Percentiles rank a stretch among this genome's conserved stretches.
These are phyloP conservation scores for Pichia californica DNA, from an alignment of 805 yeast species.

Conservation along the genomic window DNA sequence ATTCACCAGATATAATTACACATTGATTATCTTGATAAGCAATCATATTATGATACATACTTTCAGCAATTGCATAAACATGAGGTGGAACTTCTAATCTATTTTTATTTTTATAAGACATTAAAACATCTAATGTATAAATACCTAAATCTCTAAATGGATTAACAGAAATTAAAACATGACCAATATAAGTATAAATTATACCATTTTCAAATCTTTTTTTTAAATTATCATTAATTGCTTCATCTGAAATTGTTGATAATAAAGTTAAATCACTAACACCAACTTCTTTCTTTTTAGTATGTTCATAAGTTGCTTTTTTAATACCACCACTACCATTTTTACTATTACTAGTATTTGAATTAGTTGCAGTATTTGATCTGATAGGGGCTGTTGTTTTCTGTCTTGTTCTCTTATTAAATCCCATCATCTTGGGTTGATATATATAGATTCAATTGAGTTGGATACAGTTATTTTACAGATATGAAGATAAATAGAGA, in stretches of 20 bases:
- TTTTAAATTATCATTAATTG: conserved; percentile 85
- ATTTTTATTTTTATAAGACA: conserved; percentile 82
- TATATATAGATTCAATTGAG: background rate
- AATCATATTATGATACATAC: conserved; percentile 93
- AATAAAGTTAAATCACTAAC: conserved; percentile 89
- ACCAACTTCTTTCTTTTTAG: conserved; percentile 95
- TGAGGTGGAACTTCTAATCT: conserved; percentile 97
- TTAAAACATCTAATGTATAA: conserved; percentile 72
- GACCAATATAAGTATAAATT: conserved; percentile 90
- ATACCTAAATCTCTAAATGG: conserved; percentile 97
- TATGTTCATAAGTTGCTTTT: conserved; percentile 84
- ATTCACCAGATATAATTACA: conserved; percentile 95
- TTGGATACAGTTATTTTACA: too few species aligned
- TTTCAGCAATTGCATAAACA: conserved; percentile 95
- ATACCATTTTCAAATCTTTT: conserved; percentile 85
- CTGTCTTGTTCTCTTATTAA: conserved; percentile 46
- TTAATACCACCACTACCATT: conserved; percentile 48
- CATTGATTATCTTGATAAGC: conserved; percentile 93
- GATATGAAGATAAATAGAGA: too few species aligned
- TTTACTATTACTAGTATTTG: conserved; percentile 47
- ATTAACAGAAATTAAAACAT: conserved; percentile 90
- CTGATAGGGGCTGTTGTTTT: conserved; percentile 34
- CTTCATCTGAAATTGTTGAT: conserved; percentile 82
- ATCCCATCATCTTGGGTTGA: conserved; percentile 16
- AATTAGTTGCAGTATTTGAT: conserved; percentile 42